Evolutionary conservation across 805 yeast species (phyloP).

Genomic region (Lachancea sp.): DNA sequence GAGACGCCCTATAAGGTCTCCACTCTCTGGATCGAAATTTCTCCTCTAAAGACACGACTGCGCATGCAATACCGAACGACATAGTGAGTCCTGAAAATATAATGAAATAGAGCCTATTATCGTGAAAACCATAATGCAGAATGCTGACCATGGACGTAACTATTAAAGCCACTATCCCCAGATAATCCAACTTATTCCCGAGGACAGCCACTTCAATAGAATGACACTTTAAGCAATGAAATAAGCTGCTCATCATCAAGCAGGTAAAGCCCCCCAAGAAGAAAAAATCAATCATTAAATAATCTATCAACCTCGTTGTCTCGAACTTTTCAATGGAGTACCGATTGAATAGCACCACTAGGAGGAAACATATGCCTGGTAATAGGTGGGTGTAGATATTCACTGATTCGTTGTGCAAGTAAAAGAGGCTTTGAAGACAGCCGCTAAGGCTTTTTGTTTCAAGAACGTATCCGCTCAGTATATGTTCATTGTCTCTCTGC

Average conservation of each 20-base stretch:
- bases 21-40: slow-evolving; percentile 63
- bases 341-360: slow-evolving; percentile 24
- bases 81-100: slow-evolving; percentile 42
- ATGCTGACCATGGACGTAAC: slow-evolving; percentile 54
- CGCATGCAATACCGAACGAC: slow-evolving; percentile 54
- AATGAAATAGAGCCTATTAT: slow-evolving; percentile 33
- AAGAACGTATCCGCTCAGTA: slow-evolving; percentile 54
- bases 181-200: slow-evolving; percentile 68
- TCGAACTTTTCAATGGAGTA: slow-evolving; percentile 35
- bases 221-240: slow-evolving; percentile 63
- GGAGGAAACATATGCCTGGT: slow-evolving; percentile 31
- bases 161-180: slow-evolving; percentile 66
- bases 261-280: slow-evolving; percentile 54
- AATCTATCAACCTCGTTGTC: slow-evolving; percentile 38
- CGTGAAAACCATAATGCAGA: slow-evolving; percentile 44
- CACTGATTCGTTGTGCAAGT: slow-evolving; percentile 66
- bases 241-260: slow-evolving; percentile 55
- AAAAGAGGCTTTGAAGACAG: slow-evolving; percentile 45
- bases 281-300: slow-evolving; percentile 31
- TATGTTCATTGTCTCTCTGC: slow-evolving; percentile 69
- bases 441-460: slow-evolving; percentile 43
- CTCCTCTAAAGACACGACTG: slow-evolving; percentile 55
- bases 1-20: slow-evolving; percentile 68
- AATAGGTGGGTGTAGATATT: slow-evolving; percentile 64
- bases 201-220: slow-evolving; percentile 45